Conservation (phyloP, 176 grass and related monocot genomes). For the Metroxylon sagu region DNA sequence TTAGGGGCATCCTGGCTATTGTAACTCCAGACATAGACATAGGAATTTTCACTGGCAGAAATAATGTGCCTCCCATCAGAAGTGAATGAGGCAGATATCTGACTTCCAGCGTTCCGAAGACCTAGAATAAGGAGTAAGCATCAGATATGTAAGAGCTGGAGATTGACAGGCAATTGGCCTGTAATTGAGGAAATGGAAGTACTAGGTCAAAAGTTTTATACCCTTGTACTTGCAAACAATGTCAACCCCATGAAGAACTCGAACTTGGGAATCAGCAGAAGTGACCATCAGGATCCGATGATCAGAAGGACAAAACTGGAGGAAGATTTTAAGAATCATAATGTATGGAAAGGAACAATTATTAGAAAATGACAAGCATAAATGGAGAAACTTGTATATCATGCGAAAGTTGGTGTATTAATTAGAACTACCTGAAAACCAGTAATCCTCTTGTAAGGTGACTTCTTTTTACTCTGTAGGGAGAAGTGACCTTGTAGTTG, state of each 20-base stretch:
- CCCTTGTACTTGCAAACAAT: constrained; percentile 72
- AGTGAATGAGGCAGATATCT: constrained; percentile 66
- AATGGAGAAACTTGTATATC: no score
- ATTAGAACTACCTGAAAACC: constrained; percentile 61
- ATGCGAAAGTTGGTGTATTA: background rate
- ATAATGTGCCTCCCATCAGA: constrained; percentile 78
- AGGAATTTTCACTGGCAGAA: constrained; percentile 61
- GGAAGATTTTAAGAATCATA: background rate
- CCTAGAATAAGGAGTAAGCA: constrained; percentile 27
- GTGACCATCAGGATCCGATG: constrained; percentile 72
- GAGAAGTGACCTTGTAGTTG: constrained; percentile 56
- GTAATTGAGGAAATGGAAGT: constrained; percentile 1
- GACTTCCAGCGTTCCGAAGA: constrained; percentile 38
- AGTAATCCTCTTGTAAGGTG: constrained; percentile 74
- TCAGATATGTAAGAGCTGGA: no score
- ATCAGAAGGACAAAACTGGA: constrained; percentile 84
- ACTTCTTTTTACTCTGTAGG: constrained; percentile 82
- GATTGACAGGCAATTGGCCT: no score
- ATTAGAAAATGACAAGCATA: background rate
- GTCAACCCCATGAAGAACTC: constrained; percentile 62
- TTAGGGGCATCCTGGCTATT: constrained; percentile 35
- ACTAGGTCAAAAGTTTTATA: constrained; percentile 16
- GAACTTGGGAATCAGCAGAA: constrained; percentile 74
- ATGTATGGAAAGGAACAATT: no score
- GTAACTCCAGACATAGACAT: constrained; percentile 67